Percentiles rank a stretch among this genome's conserved stretches.
phyloP scores from a whole-genome alignment of 495 filamentous ascomycete species.

The Aspergillus campestris region DNA sequence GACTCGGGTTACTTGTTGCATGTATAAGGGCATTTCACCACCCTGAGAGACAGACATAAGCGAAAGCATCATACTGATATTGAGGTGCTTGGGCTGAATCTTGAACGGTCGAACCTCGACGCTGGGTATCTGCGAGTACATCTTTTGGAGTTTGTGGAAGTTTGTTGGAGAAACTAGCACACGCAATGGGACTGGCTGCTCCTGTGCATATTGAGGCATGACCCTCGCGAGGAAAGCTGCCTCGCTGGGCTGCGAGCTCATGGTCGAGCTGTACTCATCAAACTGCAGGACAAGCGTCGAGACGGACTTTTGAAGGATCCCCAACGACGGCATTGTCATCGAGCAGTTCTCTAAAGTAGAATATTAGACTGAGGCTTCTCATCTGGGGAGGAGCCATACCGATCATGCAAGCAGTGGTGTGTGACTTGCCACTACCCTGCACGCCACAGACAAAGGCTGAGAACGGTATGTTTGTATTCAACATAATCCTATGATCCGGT shows the following conservation, averaged over 20 bases:
- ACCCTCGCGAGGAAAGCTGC: constrained; percentile 53
- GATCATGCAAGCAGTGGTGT: not conserved
- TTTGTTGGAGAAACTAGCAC: constrained; percentile 60
- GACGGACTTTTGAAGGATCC: constrained; percentile 37
- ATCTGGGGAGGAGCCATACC: not conserved
- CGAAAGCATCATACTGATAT: constrained; percentile 54
- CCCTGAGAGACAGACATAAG: constrained; percentile 45
- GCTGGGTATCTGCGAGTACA: constrained; percentile 27
- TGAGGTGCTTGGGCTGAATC: constrained; percentile 49
- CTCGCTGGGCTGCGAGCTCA: constrained; percentile 50
- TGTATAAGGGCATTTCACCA: constrained; percentile 41
- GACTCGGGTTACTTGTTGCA: constrained; percentile 38
- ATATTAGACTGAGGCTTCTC: too few species aligned
- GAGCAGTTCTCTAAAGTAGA: constrained; percentile 47
- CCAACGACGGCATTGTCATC: constrained; percentile 22
- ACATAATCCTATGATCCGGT: not conserved
- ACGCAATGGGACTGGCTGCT: constrained; percentile 40
- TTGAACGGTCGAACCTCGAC: constrained; percentile 38
- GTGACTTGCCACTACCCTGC: not conserved
- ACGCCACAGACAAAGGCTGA: not conserved
- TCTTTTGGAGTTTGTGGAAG: constrained; percentile 34
- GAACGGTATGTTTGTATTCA: constrained; percentile 1
- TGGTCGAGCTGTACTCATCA: constrained; percentile 47
- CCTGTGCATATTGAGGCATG: constrained; percentile 13
- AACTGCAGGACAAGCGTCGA: constrained; percentile 62